phyloP scores from a whole-genome alignment of 768 basidiomycete genomes.

The Boletus tylopilopsis region DNA sequence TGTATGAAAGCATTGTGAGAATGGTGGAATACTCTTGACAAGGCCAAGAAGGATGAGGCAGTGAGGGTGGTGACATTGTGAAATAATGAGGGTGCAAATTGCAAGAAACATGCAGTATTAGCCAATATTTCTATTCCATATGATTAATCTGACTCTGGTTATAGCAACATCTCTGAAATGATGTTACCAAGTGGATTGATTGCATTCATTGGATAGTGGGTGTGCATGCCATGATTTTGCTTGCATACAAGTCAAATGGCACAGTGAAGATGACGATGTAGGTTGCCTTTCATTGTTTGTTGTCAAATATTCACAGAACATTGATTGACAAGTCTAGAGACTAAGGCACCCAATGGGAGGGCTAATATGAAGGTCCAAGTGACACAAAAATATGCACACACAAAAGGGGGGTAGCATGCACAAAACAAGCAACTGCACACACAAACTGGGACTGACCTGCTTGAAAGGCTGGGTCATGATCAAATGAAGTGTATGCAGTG shows the following conservation, averaged over 20 bases:
- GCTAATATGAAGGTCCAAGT: too few species aligned
- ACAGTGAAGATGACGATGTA: neutral
- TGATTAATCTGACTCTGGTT: too few species aligned
- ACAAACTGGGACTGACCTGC: too few species aligned
- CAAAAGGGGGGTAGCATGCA: too few species aligned
- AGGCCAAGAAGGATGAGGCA: neutral
- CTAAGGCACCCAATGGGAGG: neutral
- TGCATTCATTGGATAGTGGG: neutral
- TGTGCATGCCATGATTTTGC: neutral
- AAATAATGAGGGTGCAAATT: neutral
- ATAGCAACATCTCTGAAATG: neutral
- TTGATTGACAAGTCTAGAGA: neutral
- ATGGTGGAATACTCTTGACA: neutral
- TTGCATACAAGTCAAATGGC: neutral
- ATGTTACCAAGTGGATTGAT: neutral
- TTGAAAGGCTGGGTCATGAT: too few species aligned
- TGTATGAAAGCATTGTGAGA: neutral
- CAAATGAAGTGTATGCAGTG: too few species aligned
- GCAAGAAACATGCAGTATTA: neutral
- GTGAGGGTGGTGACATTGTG: neutral
- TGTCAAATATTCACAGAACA: too few species aligned
- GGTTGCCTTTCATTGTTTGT: too few species aligned
- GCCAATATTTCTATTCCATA: neutral
- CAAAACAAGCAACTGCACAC: too few species aligned
- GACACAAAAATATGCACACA: too few species aligned